Base-by-base conservation (phyloP, 495 filamentous ascomycete species). In the Tuber borchii region DNA sequence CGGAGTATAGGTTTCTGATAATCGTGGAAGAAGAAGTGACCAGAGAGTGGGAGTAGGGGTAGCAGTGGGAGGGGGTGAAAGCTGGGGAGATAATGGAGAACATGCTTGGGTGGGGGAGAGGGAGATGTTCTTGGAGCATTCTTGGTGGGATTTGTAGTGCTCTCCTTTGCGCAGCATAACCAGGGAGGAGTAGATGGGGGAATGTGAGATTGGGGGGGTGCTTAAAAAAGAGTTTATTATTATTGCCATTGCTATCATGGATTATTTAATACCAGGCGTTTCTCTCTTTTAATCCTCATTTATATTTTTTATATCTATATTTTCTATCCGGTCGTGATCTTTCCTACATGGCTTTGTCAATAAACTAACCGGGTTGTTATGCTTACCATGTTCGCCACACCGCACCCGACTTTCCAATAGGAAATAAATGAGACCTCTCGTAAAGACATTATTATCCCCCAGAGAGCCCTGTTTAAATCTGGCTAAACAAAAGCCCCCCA, bases 1-100 rank as follows among this genome's bases (percentile, higher is more conserved):
- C 65, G 70, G 31, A 39, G 34, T 19, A 72, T 48, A 72, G 70
- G 69, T 56, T n/a, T 51, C 44, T 73, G 45, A 71, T 75, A 17
- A 71, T 43, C 56, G 69, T n/a, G 34, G 71, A 48, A 74, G 69
- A 74, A 39, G 69, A 74, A 31, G 45, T 92, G 89, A 84, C 97
- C 94, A 79, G 85, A 86, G 10, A 93, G 93, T 56, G 93, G 90
- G 70, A 97, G 89, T 87, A 92, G 98, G 84, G 93, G 92, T 78
- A 99, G 87, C 72, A 93, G 90, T 71, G 94, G 95, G 45, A 96
- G 92, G 76, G 95, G 92, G 81, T n/a, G 73, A 75, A 77, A 73
- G 73, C 78, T 70, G 70, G 77, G 68, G 68, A 45, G 76, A 46
- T 46, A 26, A 22, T 46, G 71, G n/a, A 19, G 56, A 65, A 1